Evolutionary conservation across 179 eudicot genomes (phyloP).

Genomic region (Carnegiea gigantea): DNA sequence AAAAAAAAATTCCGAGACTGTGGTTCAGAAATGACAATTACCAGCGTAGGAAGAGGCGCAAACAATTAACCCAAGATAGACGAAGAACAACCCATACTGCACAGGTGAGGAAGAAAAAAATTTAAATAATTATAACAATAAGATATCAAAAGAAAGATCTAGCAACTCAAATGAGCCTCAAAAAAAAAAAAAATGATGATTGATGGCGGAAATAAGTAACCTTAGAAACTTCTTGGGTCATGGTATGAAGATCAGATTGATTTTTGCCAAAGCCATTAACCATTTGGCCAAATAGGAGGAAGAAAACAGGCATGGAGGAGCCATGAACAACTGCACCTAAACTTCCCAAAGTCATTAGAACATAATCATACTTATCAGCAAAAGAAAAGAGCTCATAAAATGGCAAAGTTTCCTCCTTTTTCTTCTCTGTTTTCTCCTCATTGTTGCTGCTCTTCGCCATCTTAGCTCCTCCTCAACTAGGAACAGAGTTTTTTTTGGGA

Average conservation of each 20-base stretch:
- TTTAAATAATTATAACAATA: too few relatives aligned
- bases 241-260: conserved; percentile 69
- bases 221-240: conserved; percentile 96
- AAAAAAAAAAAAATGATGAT: background rate
- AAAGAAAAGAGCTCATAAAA: conserved; percentile 78
- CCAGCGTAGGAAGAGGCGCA: conserved; percentile 95
- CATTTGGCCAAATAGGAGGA: conserved; percentile 89
- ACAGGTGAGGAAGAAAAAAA: background rate
- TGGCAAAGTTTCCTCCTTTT: conserved; percentile 78
- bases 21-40: conserved; percentile 26
- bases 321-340: conserved; percentile 91
- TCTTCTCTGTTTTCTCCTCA: conserved; percentile 76
- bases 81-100: conserved; percentile 97
- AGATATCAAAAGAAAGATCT: conserved; percentile 43
- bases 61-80: conserved; percentile 91
- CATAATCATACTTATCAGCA: conserved; percentile 76
- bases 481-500: background rate
- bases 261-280: conserved; percentile 95
- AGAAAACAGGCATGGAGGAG: conserved; percentile 97
- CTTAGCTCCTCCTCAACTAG: background rate
- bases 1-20: background rate
- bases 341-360: conserved; percentile 67
- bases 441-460: conserved; percentile 47
- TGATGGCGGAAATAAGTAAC: conserved; percentile 30
- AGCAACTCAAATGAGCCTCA: conserved; percentile 10